Base-by-base conservation (phyloP, 2,329 filamentous ascomycete species). In the Herpotrichia juniperi region DNA sequence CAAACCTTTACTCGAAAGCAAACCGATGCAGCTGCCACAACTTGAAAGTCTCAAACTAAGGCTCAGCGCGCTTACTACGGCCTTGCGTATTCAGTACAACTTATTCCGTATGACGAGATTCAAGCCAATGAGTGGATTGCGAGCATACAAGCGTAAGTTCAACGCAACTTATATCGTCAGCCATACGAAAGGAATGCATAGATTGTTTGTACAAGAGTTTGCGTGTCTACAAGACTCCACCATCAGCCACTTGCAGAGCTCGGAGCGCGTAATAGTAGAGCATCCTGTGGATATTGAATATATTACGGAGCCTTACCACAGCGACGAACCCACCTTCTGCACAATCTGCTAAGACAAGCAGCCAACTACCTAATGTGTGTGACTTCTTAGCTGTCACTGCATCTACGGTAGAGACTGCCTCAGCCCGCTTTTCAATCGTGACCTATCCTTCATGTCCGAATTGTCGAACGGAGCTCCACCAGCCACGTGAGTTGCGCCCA, bases 381-480 rank as follows among this genome's bases (percentile, higher is more conserved):
- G 34, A 9, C 42, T 44, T n/a, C 28, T 44, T 11, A 47, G 44
- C 16, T 54, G 51, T 17, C 12, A 34, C 9, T 54, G 51, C 31
- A 17, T 39, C 8, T 50, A 50, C 31, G 51, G 51, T 16, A 39
- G 37, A n/a, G 31, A 54, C 14, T 54, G 51, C 26, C 37, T 54
- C 14, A 6, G 40, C 3, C 31, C 37, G 8, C 11, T 54, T 25
- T 43, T 54, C 4, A 54, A 54, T 16, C 51, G 43, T 22, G 51
- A 54, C n/a, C n/a, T 32, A 5, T 44, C 51, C 4, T 54, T 43
- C 17, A 54, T 54, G 51, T 21, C 51, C 51, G 22, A 54, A 54
- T 32, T 54, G 51, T 21, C 42, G 51, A 12, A 43, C 35, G 6
- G 35, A 25, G 16, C 43, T 54, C n/a, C 51, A 54, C 26, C 39